Base-by-base conservation (phyloP, 2,329 filamentous ascomycete species). In the Diaporthe caulivora region DNA sequence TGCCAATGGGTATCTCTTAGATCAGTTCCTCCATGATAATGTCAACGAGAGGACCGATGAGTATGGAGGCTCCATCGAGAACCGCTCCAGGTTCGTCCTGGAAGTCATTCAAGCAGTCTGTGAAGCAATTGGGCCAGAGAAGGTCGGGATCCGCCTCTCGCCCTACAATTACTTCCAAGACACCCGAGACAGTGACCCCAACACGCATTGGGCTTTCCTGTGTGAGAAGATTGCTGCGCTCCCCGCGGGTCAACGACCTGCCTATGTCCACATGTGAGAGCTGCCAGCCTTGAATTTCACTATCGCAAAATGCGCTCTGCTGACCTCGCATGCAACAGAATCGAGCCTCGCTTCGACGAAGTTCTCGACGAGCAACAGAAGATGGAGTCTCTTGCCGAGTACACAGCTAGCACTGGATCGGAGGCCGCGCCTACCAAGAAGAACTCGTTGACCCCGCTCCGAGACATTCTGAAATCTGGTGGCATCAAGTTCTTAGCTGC, bases 1-100 rank as follows among this genome's bases (percentile, higher is more conserved):
- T 0, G 89, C 88, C 0, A 90, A 92, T 72, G 90, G 90, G 0
- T 93, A 92, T 75, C 82, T 93, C 0, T 80, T 91, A 9, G 89
- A 91, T 68, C 89, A 92, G 62, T 93, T 92, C 77, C 82, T 89
- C 0, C 88, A 85, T 13, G 84, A 86, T 21, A 82, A 84, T 8
- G 85, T 83, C 54, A 91, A 90, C 76, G 79, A 82, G 53, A 83
- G 89, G 9, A 84, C 84, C 0, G 89, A 90, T 76, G 76, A 82
- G 34, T 90, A 89, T 34, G 88, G 88, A 3, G 88, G 89, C 0
- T 84, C 81, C 26, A 81, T 90, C 11, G 84, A 87, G 70, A 90
- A 90, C 73, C 81, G 89, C 1, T 86, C 85, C 21, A 83, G 87
- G 1, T 80, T 91, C n/a, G 79, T 86, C n/a, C 58, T 85, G n/a